These are phyloP conservation scores for Ganoderma boninense DNA, from an alignment of 1,284 basidiomycete species.

Conservation along the genomic window DNA sequence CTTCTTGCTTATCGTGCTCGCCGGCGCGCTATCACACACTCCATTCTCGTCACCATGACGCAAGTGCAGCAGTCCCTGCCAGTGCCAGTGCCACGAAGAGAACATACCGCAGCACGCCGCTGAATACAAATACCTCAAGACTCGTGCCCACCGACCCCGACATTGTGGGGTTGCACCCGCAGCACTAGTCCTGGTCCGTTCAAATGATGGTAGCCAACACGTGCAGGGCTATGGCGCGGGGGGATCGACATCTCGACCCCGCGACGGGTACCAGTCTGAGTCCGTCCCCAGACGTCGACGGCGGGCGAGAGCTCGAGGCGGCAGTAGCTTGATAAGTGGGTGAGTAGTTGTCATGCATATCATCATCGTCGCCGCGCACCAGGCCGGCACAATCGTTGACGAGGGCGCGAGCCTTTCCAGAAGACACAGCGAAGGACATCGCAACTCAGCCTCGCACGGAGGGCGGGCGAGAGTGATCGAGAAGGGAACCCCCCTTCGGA, in stretches of 20 bases:
- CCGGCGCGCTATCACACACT: background rate
- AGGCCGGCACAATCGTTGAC: background rate
- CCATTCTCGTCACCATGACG: background rate
- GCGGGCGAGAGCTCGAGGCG: too few species aligned
- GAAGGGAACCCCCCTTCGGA: background rate
- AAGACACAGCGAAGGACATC: background rate
- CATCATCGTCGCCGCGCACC: background rate
- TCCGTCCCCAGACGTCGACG: too few species aligned
- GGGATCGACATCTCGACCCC: too few species aligned
- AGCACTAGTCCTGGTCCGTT: background rate
- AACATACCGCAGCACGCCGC: background rate
- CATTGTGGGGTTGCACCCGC: background rate
- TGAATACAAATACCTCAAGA: background rate
- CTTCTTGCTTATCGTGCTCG: background rate
- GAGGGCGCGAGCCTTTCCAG: background rate
- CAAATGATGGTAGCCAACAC: background rate
- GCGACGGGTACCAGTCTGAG: too few species aligned
- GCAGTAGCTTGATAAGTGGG: background rate
- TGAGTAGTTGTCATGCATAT: background rate
- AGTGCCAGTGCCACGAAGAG: background rate
- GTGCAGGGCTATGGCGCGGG: background rate
- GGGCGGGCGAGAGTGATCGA: conserved; percentile 1
- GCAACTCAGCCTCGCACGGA: background rate
- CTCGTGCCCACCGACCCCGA: background rate
- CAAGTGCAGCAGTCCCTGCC: background rate